Percentiles rank a stretch among this genome's conserved stretches.
These are phyloP conservation scores for Sclerotiophoma versabilis DNA, from an alignment of 2,329 filamentous ascomycete species.

Conservation along the genomic window DNA sequence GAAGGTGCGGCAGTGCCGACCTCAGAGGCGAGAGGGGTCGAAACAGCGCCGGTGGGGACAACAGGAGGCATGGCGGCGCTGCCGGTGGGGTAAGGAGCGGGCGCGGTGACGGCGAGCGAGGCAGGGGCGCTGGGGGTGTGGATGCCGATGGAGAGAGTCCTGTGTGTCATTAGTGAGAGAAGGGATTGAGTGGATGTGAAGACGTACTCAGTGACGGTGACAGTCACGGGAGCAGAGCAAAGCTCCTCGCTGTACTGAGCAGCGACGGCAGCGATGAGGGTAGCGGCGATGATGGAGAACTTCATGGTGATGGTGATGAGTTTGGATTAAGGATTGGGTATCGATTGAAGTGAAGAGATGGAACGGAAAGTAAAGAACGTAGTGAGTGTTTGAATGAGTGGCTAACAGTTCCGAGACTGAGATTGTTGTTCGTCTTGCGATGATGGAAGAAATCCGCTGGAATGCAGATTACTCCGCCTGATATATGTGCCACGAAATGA, in stretches of 20 bases:
- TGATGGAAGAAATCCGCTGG: not conserved
- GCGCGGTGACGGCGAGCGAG: constrained; percentile 26
- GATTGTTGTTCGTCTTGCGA: constrained; percentile 16
- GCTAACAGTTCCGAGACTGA: constrained; percentile 16
- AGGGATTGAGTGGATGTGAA: not conserved
- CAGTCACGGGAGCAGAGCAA: constrained; percentile 33
- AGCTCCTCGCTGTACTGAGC: constrained; percentile 28
- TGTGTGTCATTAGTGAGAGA: constrained; percentile 11
- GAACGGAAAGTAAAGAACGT: constrained; percentile 9
- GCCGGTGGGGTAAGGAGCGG: constrained; percentile 39
- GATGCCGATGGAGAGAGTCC: constrained; percentile 20
- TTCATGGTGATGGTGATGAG: constrained; percentile 34
- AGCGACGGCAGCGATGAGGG: constrained; percentile 36
- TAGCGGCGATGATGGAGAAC: constrained; percentile 39
- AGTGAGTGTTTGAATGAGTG: constrained; percentile 10
- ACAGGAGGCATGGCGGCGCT: constrained; percentile 15
- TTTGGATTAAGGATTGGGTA: constrained; percentile 14
- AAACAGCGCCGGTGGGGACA: constrained; percentile 24
- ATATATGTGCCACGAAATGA: constrained; percentile 19
- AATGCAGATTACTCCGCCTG: constrained; percentile 8
- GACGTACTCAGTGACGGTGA: constrained; percentile 41
- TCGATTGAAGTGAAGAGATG: constrained; percentile 14
- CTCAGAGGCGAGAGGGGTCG: constrained; percentile 17
- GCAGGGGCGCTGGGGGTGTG: constrained; percentile 35
- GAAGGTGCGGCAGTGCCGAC: constrained; percentile 27